phyloP scores from a whole-genome alignment of 495 filamentous ascomycete species.

The Penicillium daleae region DNA sequence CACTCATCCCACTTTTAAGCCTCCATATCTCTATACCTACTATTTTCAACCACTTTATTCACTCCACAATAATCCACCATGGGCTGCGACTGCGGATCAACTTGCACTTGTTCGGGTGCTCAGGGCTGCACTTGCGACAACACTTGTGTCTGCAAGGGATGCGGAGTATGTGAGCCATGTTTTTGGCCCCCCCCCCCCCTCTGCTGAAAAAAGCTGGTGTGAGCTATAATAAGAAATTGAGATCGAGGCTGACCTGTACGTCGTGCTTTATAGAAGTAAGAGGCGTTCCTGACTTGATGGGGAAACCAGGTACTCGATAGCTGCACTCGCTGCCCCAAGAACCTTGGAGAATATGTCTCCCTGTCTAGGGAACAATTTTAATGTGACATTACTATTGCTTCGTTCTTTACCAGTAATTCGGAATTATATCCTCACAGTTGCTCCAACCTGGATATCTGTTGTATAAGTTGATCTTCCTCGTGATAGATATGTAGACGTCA shows the following conservation, averaged over 20 bases:
- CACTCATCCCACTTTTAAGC: not conserved
- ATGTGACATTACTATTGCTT: not conserved
- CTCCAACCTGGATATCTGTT: not conserved
- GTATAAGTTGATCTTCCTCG: not conserved
- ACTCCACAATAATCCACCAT: conserved; percentile 24
- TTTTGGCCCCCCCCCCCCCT: not conserved
- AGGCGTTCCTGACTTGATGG: not conserved
- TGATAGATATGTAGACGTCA: conserved; percentile 16
- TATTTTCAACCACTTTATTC: not conserved
- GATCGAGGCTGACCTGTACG: not conserved
- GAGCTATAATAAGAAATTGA: not conserved
- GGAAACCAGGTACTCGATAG: not conserved
- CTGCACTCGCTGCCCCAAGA: not conserved
- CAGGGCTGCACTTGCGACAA: conserved; percentile 44
- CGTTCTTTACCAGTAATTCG: not conserved
- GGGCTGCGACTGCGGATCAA: conserved; percentile 47
- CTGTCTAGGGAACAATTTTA: not conserved
- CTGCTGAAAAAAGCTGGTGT: not conserved
- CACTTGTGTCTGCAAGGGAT: conserved; percentile 50
- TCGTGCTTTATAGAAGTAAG: not conserved
- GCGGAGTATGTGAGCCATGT: conserved; percentile 44
- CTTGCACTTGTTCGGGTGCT: conserved; percentile 42
- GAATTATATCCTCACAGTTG: not conserved
- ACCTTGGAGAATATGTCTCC: too few species aligned
- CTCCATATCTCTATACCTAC: not conserved